A percentile compares a stretch with the other conserved stretches of the same genome.
Conservation (phyloP, 345 rosid species). For the Aquilaria malaccensis region DNA sequence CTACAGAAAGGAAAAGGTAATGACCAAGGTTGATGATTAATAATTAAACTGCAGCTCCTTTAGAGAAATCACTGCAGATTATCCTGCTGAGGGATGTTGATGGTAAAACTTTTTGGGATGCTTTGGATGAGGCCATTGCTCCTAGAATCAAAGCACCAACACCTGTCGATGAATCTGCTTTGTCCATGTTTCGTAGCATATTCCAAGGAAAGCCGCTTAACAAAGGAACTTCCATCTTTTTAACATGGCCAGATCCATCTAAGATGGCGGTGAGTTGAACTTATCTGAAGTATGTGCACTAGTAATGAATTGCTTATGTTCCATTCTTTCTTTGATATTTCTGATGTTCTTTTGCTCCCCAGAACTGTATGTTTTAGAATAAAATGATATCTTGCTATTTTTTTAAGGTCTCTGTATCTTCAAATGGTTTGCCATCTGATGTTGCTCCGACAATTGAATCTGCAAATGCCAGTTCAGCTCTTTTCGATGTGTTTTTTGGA, state of each 20-base stretch:
- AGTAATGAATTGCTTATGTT: not conserved
- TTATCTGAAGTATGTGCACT: not conserved
- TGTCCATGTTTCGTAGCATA: constrained; percentile 52
- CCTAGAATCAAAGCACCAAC: constrained; percentile 59
- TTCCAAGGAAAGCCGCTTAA: constrained; percentile 68
- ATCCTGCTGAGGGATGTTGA: constrained; percentile 90
- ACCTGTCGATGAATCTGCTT: constrained; percentile 46
- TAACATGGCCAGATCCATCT: constrained; percentile 66
- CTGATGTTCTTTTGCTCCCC: too few species aligned
- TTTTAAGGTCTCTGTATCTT: constrained; percentile 57
- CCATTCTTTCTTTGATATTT: not conserved
- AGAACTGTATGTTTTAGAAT: too few species aligned
- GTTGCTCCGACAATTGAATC: constrained; percentile 63
- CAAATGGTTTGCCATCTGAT: constrained; percentile 41
- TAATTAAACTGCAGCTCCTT: constrained; percentile 35
- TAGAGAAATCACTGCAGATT: constrained; percentile 69
- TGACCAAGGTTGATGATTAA: constrained; percentile 5
- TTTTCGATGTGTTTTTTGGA: constrained; percentile 77
- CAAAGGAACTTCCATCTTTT: constrained; percentile 60
- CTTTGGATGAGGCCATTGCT: constrained; percentile 67
- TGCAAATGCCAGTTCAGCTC: constrained; percentile 41
- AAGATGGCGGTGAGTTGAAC: constrained; percentile 61
- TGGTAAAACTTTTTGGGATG: constrained; percentile 95
- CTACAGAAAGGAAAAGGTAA: not conserved
- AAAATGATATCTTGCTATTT: not conserved